These are phyloP conservation scores for Coniella lustricola DNA, from an alignment of 2,329 filamentous ascomycete species.

Conservation along the genomic window DNA sequence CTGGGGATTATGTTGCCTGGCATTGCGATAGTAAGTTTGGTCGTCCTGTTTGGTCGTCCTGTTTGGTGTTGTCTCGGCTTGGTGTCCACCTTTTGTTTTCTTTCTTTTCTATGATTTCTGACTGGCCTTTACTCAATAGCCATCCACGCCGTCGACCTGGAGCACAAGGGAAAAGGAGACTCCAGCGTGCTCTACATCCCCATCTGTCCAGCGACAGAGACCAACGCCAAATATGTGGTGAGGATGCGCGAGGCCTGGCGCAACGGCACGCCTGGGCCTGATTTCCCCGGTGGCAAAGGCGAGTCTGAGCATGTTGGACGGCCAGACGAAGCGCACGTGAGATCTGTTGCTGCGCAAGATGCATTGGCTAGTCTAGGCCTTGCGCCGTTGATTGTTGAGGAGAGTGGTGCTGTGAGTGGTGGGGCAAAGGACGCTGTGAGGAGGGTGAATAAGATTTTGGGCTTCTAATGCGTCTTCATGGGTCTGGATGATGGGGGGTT, in stretches of 20 bases:
- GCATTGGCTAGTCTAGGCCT: slow-evolving; percentile 11
- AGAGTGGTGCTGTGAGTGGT: not conserved
- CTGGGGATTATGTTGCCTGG: slow-evolving; percentile 76
- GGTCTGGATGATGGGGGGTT: no score
- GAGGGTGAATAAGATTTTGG: slow-evolving; percentile 10
- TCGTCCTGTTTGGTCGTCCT: no score
- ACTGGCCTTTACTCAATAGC: slow-evolving; percentile 20
- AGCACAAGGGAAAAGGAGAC: slow-evolving; percentile 64
- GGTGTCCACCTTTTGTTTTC: no score
- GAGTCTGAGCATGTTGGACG: slow-evolving; percentile 49
- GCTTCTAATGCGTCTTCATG: not conserved
- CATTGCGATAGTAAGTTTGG: slow-evolving; percentile 55
- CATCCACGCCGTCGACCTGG: slow-evolving; percentile 77
- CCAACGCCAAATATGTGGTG: slow-evolving; percentile 64
- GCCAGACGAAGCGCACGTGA: slow-evolving; percentile 21
- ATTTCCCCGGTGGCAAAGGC: slow-evolving; percentile 66
- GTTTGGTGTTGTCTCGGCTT: no score
- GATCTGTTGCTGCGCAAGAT: not conserved
- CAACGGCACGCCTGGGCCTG: slow-evolving; percentile 58
- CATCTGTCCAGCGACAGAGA: slow-evolving; percentile 69
- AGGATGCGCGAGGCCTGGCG: slow-evolving; percentile 67
- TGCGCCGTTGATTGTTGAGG: slow-evolving; percentile 3
- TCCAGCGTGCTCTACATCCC: slow-evolving; percentile 87
- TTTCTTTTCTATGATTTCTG: no score
- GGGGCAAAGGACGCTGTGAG: slow-evolving; percentile 7